These are phyloP conservation scores for Ganoderma lingzhi DNA, from an alignment of 1,284 basidiomycete species.

Conservation along the genomic window DNA sequence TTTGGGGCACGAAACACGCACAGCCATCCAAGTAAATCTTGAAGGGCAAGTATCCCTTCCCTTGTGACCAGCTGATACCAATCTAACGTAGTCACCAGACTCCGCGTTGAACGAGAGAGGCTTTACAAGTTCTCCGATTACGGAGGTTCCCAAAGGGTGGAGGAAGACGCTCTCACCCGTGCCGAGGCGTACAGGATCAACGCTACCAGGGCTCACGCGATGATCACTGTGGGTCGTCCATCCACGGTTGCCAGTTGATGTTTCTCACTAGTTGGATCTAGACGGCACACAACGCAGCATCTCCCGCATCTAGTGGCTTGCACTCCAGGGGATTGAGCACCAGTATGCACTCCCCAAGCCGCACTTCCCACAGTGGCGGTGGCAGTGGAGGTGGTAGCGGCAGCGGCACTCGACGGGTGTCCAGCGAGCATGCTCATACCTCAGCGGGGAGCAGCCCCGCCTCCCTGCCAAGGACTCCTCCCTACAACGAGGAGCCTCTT, in stretches of 20 bases:
- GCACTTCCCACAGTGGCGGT: neutral
- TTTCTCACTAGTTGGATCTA: neutral
- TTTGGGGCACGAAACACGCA: slow-evolving; percentile 9
- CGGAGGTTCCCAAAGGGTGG: slow-evolving; percentile 10
- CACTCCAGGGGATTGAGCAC: slow-evolving; percentile 5
- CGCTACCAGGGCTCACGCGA: slow-evolving; percentile 5
- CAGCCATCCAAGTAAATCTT: slow-evolving; percentile 9
- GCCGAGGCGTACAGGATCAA: slow-evolving; percentile 12
- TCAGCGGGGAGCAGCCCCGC: neutral
- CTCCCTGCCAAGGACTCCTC: slow-evolving; percentile 4
- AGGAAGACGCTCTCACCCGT: slow-evolving; percentile 16
- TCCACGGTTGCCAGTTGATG: neutral
- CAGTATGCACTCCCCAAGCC: slow-evolving; percentile 5
- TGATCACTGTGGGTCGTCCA: slow-evolving; percentile 10
- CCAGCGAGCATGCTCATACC: slow-evolving; percentile 4
- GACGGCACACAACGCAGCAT: slow-evolving; percentile 11
- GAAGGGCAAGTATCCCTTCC: neutral
- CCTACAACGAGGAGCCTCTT: slow-evolving; percentile 7
- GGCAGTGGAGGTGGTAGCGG: neutral
- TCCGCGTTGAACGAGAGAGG: slow-evolving; percentile 11
- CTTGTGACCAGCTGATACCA: too few species aligned
- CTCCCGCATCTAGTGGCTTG: neutral
- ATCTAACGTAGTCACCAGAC: slow-evolving; percentile 4
- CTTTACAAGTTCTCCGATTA: slow-evolving; percentile 20
- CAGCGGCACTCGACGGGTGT: neutral